Evolutionary conservation across 805 yeast genomes (phyloP), one percentile per base, ranked within the genome.

Genomic region (Saccharomycopsis olivae): DNA sequence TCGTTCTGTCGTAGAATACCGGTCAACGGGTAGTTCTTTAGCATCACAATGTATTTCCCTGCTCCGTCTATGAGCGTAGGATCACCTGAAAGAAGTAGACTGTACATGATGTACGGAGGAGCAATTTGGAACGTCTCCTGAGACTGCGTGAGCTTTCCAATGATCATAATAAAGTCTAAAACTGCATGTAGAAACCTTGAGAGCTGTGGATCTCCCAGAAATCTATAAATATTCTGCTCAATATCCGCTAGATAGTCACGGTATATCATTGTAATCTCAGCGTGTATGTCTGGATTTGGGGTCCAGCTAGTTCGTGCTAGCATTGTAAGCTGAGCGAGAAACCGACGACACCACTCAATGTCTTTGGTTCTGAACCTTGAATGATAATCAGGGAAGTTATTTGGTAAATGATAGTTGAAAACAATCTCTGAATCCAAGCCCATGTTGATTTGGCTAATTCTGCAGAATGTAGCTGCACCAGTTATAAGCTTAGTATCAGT

Each of bases 11-110:
- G n/a, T 5, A 35, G 5, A 4, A 35, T 24, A 15, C 5, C 5
- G 5, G 13, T 23, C 15, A 36, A 18, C 5, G 40, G 40, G 23
- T 30, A 37, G n/a, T 37, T 37, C 21, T 37, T 37, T 18, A 37
- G 16, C 29, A 11, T 30, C 5, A 30, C 20, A 20, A 30, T 18
- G 24, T 37, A 23, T 2, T 4, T 14, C 11, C 40, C 29, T 10
- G 18, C n/a, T 4, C 14, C 6, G 2, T 37, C 16, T 4, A 37
- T 15, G 5, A 20, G 15, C 13, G 4, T 10, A 13, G 5, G 10
- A 3, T 37, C 18, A 16, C 20, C 20, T 2, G 35, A 19, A 5
- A 36, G 11, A 2, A 36, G 28, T 16, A 17, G 14, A 14, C 28
- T 13, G 20, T 36, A 36, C 13, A 27, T 10, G 20, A 36, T 9